Base-by-base conservation (phyloP, 2,329 filamentous ascomycete species). In the Ophiostoma quercus region DNA sequence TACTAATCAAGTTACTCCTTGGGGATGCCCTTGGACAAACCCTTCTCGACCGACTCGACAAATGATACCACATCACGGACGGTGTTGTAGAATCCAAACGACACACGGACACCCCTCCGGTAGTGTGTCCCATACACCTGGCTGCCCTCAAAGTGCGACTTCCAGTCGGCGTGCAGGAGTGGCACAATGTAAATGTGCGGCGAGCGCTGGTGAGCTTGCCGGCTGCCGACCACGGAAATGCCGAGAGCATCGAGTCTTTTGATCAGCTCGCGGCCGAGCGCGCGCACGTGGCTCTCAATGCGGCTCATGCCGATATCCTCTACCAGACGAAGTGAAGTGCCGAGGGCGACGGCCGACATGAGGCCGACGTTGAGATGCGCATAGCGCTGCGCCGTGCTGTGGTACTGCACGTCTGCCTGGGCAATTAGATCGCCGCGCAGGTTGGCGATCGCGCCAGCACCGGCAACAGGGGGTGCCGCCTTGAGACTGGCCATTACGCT, bases 131-230 rank as follows among this genome's bases (percentile, higher is more conserved):
- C 9, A 16, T 57, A 57, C 22, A 57, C 51, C 51, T 57, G 51
- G 51, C 51, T 57, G 3, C 11, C 9, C 22, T 57, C n/a, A 29
- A 57, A 57, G 51, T 57, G 51, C 4, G 22, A 8, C 22, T 22
- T 25, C 51, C 51, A 57, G 51, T 57, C 51, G 16, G 51, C 51
- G 51, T 57, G 51, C 11, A 57, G 51, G 14, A 57, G 51, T 25
- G 51, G 22, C 22, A 57, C 51, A 57, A 57, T 57, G 51, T 57
- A 57, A 25, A 57, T 29, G 12, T 57, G 51, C 51, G 51, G 51
- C 51, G 51, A 57, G 51, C 51, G 51, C 51, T 57, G 51, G 51
- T 57, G n/a, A 57, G 51, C 51, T 25, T 25, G 51, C 51, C 51
- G 51, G n/a, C 51, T 25, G 51, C 51, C 51, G 11, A 57, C 51